Evolutionary conservation across 768 basidiomycete genomes (phyloP).

Genomic region (Boletus vermiculosoides): DNA sequence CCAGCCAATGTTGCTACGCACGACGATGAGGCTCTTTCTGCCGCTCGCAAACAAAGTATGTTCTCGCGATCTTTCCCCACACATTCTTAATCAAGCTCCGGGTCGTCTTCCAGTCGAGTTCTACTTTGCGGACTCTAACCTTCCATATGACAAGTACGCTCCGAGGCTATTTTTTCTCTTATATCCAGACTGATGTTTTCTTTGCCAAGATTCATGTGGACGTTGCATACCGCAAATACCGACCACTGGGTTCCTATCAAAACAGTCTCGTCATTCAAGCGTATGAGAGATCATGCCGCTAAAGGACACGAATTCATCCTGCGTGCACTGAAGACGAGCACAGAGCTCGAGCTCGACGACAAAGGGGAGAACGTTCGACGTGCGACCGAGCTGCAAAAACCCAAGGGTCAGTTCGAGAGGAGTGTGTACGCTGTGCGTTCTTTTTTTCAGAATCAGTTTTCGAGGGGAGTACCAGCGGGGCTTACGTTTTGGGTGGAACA

Average conservation of each 20-base stretch:
- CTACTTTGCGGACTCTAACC: slow-evolving; percentile 95
- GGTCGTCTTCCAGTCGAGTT: slow-evolving; percentile 68
- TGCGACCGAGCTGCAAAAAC: slow-evolving; percentile 70
- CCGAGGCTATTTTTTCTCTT: not conserved
- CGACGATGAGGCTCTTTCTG: slow-evolving; percentile 44
- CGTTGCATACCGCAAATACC: slow-evolving; percentile 71
- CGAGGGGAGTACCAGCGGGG: not conserved
- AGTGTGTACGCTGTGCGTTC: slow-evolving; percentile 84
- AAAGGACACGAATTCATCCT: slow-evolving; percentile 69
- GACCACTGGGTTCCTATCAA: slow-evolving; percentile 91
- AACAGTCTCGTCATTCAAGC: slow-evolving; percentile 90
- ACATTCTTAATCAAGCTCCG: not conserved
- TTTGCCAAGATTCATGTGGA: slow-evolving; percentile 85
- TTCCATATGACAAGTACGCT: slow-evolving; percentile 81
- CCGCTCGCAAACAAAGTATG: slow-evolving; percentile 57
- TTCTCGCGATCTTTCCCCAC: not conserved
- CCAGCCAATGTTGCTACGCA: slow-evolving; percentile 16
- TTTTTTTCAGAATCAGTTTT: slow-evolving; percentile 15
- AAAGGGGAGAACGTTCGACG: slow-evolving; percentile 72
- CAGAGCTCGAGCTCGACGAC: slow-evolving; percentile 71
- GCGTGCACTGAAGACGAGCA: slow-evolving; percentile 55
- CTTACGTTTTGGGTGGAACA: slow-evolving; percentile 29
- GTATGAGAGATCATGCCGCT: slow-evolving; percentile 74
- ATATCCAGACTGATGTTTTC: not conserved
- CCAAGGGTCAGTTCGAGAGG: slow-evolving; percentile 75